Conservation (phyloP, 345 rosid species). For the Salix viminalis region DNA sequence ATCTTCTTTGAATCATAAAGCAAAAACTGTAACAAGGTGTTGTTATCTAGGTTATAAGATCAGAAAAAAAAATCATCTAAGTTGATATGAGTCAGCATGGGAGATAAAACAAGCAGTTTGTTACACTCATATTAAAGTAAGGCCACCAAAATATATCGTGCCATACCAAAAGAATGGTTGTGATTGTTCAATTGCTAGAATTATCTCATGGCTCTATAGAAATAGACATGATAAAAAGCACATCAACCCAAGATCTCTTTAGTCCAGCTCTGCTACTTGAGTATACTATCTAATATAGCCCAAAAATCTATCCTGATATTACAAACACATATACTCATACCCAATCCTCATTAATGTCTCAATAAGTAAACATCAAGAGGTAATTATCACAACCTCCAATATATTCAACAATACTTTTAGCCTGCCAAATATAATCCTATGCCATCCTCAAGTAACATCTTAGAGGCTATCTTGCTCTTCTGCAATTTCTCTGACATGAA, state of each 20-base stretch:
- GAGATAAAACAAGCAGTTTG: not conserved
- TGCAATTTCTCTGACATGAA: not conserved
- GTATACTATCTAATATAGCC: not conserved
- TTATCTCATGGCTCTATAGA: not conserved
- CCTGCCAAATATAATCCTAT: conserved; percentile 1
- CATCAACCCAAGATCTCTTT: not conserved
- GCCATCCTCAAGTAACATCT: conserved; percentile 2
- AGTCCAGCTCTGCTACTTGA: not conserved
- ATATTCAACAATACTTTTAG: not conserved
- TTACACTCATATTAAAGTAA: not conserved
- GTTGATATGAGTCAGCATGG: not conserved
- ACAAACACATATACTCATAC: not conserved
- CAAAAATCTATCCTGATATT: not conserved
- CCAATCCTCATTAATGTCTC: conserved; percentile 1
- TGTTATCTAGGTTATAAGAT: not conserved
- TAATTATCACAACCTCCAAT: conserved; percentile 4
- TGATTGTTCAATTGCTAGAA: not conserved
- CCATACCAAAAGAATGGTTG: not conserved
- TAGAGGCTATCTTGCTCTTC: not conserved
- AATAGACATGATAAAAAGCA: not conserved
- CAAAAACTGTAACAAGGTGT: not conserved
- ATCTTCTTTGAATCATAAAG: not conserved
- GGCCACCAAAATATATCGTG: not conserved
- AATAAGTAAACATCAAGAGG: not conserved
- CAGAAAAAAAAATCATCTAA: conserved; percentile 6